Base-by-base conservation (phyloP, 306 rosid genomes). In the Begonia masoniana region DNA sequence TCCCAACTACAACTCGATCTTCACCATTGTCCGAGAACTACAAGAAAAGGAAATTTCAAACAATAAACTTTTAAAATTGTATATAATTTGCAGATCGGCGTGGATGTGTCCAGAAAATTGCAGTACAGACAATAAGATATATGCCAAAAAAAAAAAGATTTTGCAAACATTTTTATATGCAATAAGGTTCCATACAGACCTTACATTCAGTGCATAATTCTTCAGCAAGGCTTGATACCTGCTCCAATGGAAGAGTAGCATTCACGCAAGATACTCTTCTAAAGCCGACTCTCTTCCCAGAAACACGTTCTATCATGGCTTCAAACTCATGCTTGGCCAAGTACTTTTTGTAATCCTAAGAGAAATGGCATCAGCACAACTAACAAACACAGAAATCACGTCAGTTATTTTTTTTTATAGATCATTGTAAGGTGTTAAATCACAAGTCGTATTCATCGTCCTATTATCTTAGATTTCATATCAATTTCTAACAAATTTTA, bases 281-380 rank as follows among this genome's bases (percentile, higher is more conserved):
- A 52, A 85, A 78, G 13, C 81, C 76, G 5, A 10, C 63, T 67
- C 74, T 83, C 52, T 77, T 85, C 52, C 97, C 97, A 0, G 88
- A 66, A 55, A 81, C 58, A 41, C 96, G 91, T 59, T 85, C 97
- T 71, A 81, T 83, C 12, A 85, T 70, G 13, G 96, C 97, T 62
- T 81, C 92, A 14, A 78, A 91, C 70, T 91, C 97, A 6, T 79
- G 82, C 71, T 75, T 88, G n/a, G 96, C 77, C 79, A 91, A 73
- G 79, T 55, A 69, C 76, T n/a, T 78, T 50, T 51, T 76, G 70
- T 78, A 94, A 83, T 91, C 96, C 96, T 91, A 85, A 85, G 60
- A 76, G 50, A 68, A 78, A 91, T 91, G 56, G 17, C 68, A 66
- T 62, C 66, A 66, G 57, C 46, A 59, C 55, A 52, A 14, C 54